Evolutionary conservation across 176 grass and related monocot genomes (phyloP).

Genomic region (Bothriochloa decipiens): DNA sequence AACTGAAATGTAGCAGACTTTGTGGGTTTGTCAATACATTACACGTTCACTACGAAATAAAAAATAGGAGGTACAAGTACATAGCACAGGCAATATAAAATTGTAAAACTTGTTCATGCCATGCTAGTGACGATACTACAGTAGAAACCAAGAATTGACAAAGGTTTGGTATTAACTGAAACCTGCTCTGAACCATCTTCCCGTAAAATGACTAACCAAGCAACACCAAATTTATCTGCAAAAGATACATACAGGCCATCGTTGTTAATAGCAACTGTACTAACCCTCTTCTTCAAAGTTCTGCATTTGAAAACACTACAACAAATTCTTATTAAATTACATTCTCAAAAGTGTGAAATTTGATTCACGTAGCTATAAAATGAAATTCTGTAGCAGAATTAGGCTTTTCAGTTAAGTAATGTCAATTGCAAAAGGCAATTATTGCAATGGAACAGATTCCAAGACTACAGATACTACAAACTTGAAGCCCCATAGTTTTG

Average conservation of each 20-base stretch:
- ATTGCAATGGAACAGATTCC: neutral
- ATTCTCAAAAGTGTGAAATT: neutral
- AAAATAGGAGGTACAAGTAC: conserved; percentile 6
- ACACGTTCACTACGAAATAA: neutral
- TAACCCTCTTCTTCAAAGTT: conserved; percentile 81
- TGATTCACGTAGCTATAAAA: neutral
- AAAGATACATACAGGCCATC: conserved; percentile 60
- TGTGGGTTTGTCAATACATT: neutral
- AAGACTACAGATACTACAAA: neutral
- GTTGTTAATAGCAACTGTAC: conserved; percentile 69
- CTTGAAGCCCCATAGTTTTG: neutral
- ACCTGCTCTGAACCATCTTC: conserved; percentile 41
- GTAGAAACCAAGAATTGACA: conserved; percentile 77
- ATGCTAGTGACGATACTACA: conserved; percentile 95
- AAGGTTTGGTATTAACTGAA: conserved; percentile 54
- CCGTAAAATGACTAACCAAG: conserved; percentile 54
- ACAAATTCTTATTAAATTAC: conserved; percentile 4
- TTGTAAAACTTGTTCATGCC: conserved; percentile 44
- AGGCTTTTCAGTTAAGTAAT: neutral
- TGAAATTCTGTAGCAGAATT: neutral
- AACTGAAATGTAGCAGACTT: neutral
- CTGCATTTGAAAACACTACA: conserved; percentile 51
- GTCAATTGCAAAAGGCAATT: neutral
- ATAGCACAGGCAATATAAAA: neutral
- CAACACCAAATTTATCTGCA: conserved; percentile 83